Percentiles rank a stretch among this genome's conserved stretches.
These are phyloP conservation scores for Halenospora varia DNA, from an alignment of 495 filamentous ascomycete genomes.

Conservation along the genomic window DNA sequence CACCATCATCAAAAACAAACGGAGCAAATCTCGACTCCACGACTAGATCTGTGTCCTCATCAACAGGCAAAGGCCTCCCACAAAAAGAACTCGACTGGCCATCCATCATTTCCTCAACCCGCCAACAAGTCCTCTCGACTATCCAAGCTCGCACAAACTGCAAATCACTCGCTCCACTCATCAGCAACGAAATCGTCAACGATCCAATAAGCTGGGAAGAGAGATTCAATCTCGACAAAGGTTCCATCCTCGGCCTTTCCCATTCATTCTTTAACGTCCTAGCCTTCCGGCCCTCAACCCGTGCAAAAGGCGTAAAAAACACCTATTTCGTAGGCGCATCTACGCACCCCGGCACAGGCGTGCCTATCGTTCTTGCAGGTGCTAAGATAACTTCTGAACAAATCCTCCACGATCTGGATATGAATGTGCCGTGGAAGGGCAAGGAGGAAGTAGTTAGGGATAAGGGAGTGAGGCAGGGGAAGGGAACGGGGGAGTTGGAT, in stretches of 20 bases:
- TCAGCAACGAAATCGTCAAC: constrained; percentile 58
- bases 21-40: too few relatives aligned
- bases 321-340: constrained; percentile 66
- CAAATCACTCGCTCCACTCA: constrained; percentile 33
- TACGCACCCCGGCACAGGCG: constrained; percentile 69
- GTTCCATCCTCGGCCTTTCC: constrained; percentile 62
- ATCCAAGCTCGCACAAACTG: constrained; percentile 51
- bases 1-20: constrained; percentile 8
- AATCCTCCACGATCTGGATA: constrained; percentile 39
- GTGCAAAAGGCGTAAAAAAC: constrained; percentile 19
- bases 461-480: constrained; percentile 22
- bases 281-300: constrained; percentile 55
- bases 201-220: constrained; percentile 56
- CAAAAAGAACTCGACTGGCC: constrained; percentile 51
- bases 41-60: too few relatives aligned
- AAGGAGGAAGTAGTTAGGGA: constrained; percentile 12
- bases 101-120: constrained; percentile 44
- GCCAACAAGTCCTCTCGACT: constrained; percentile 51
- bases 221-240: constrained; percentile 66
- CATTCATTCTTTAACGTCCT: constrained; percentile 72
- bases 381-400: constrained; percentile 56
- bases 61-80: constrained; percentile 29
- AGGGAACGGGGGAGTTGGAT: constrained; percentile 28
- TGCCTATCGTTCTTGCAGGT: constrained; percentile 64
- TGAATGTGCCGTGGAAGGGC: constrained; percentile 38